A percentile compares a stretch with the other conserved stretches of the same genome.
Conservation (phyloP, 1,139 yeast genomes). For the Yamadazyma friedrichii region DNA sequence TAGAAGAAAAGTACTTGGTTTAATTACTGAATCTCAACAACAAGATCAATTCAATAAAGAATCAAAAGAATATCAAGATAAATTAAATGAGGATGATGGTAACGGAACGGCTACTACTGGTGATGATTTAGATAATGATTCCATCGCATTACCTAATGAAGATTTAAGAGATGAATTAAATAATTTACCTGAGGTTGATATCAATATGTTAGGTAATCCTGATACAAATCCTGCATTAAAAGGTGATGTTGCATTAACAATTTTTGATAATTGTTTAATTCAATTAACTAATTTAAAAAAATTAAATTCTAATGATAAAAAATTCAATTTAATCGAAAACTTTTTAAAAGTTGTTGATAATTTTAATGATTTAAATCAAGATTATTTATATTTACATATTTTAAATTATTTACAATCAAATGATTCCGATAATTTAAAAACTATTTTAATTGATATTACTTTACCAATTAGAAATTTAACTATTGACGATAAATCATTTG, state of each 20-base stretch:
- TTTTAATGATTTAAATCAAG: conserved; percentile 68
- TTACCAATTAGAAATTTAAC: conserved; percentile 61
- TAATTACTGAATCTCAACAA: conserved; percentile 72
- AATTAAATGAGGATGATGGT: conserved; percentile 21
- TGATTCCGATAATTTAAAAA: conserved; percentile 36
- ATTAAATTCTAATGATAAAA: conserved; percentile 23
- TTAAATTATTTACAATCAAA: conserved; percentile 45
- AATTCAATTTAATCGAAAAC: conserved; percentile 43
- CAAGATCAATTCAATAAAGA: conserved; percentile 55
- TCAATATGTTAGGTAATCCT: conserved; percentile 80
- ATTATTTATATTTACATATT: conserved; percentile 64
- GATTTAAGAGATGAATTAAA: conserved; percentile 62
- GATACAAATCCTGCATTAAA: conserved; percentile 87
- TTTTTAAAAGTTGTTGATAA: conserved; percentile 61
- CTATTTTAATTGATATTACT: conserved; percentile 57
- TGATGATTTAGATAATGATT: conserved; percentile 27
- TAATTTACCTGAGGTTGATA: conserved; percentile 81
- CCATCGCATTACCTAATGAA: conserved; percentile 54
- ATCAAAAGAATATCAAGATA: conserved; percentile 23
- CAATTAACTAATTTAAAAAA: conserved; percentile 5
- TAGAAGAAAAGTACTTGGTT: conserved; percentile 78
- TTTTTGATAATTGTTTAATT: conserved; percentile 69
- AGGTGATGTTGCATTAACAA: conserved; percentile 84
- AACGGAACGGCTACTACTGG: conserved; percentile 16
- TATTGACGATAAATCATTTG: conserved; percentile 41